Conservation (phyloP, 1,139 yeast species). For the Yamadazyma diddensiae region DNA sequence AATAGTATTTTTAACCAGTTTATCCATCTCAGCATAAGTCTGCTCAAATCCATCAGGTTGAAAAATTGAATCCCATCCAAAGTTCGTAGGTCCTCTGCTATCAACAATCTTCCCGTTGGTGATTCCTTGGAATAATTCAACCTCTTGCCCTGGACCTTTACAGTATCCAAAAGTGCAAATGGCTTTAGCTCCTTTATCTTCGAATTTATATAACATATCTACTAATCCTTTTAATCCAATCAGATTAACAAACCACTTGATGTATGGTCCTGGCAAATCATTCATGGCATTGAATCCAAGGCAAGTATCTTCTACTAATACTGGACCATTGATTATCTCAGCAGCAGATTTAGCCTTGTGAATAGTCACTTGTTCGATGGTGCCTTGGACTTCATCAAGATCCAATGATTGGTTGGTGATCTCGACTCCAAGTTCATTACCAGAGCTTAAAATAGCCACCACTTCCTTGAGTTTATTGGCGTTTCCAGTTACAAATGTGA, state of each 20-base stretch:
- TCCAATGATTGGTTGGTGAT: conserved; percentile 67
- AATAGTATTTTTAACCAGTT: conserved; percentile 68
- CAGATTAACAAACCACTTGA: conserved; percentile 81
- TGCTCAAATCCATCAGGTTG: conserved; percentile 67
- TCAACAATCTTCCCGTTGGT: conserved; percentile 78
- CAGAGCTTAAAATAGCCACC: conserved; percentile 57
- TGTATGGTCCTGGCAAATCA: conserved; percentile 85
- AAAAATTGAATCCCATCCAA: conserved; percentile 95
- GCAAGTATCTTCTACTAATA: conserved; percentile 93
- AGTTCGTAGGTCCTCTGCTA: conserved; percentile 72
- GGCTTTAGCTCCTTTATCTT: conserved; percentile 83
- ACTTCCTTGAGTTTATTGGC: conserved; percentile 85
- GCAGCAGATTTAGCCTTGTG: conserved; percentile 85
- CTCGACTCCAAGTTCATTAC: conserved; percentile 5
- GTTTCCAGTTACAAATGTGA: conserved; percentile 83
- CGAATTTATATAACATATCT: conserved; percentile 74
- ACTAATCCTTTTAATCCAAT: conserved; percentile 74
- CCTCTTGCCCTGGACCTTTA: conserved; percentile 73
- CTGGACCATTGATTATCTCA: conserved; percentile 59
- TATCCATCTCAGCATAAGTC: conserved; percentile 93
- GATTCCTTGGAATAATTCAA: conserved; percentile 76
- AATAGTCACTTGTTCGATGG: conserved; percentile 75
- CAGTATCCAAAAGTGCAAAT: conserved; percentile 92
- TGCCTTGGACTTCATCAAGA: conserved; percentile 87
- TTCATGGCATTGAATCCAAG: conserved; percentile 78